Evolutionary conservation across 1,284 basidiomycete species (phyloP).

Genomic region (Quambalaria eucalypti): DNA sequence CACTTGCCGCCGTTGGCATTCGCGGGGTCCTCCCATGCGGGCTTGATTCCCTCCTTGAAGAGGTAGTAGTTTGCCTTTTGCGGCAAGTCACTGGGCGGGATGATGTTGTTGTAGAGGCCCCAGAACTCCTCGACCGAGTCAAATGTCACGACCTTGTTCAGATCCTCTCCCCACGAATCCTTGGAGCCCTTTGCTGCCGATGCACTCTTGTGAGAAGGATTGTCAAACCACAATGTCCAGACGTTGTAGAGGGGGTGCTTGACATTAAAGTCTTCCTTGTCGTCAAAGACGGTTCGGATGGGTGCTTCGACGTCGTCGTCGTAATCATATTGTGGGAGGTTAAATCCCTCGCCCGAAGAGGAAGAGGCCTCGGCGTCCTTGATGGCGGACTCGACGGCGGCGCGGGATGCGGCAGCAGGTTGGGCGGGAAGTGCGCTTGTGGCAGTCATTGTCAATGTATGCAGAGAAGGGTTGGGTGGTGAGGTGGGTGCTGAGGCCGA

Average conservation of each 20-base stretch:
- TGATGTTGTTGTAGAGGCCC: conserved; percentile 86
- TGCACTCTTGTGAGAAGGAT: conserved; percentile 35
- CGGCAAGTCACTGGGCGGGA: conserved; percentile 86
- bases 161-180: conserved; percentile 45
- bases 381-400: conserved; percentile 31
- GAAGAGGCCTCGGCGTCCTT: conserved; percentile 2
- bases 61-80: conserved; percentile 97
- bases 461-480: not conserved
- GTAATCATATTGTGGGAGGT: conserved; percentile 10
- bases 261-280: conserved; percentile 43
- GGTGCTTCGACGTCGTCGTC: conserved; percentile 3
- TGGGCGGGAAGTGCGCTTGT: conserved; percentile 7
- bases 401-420: conserved; percentile 29
- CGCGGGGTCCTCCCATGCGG: conserved; percentile 84
- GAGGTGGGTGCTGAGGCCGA: too few species aligned
- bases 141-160: conserved; percentile 43
- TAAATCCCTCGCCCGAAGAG: not conserved
- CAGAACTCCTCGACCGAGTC: conserved; percentile 45
- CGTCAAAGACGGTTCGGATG: conserved; percentile 42
- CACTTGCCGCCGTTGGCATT: conserved; percentile 97
- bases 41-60: conserved; percentile 79
- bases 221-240: conserved; percentile 47
- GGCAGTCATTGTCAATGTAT: conserved; percentile 6
- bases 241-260: conserved; percentile 44
- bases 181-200: conserved; percentile 29